Evolutionary conservation across 345 rosid species (phyloP), one percentile per base, ranked within the genome.

Genomic region (Brassica rapa): DNA sequence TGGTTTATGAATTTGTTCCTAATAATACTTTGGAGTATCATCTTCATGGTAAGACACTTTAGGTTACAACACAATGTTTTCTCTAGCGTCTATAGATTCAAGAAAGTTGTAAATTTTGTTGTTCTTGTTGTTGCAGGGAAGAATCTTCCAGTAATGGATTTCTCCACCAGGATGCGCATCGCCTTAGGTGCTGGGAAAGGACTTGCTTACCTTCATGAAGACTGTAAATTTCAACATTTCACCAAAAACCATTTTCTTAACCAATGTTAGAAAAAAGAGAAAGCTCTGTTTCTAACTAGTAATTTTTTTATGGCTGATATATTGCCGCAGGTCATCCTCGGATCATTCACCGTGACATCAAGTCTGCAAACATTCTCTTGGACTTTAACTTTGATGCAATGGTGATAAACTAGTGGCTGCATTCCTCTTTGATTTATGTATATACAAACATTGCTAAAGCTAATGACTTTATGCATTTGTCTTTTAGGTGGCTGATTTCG

Each of bases 131-230:
- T 75, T 79, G 62, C 86, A 95, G 99, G 92, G 66, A 86, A 84
- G 67, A 83, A 68, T 82, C 86, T 78, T 68, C 89, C 94, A 5
- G 90, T 93, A 49, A 91, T 95, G 99, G 96, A 91, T 64, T 93
- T 88, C 80, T 27, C 87, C 49, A 84, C 91, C 0, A 90, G 97
- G 77, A 83, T 91, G 64, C 86, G 86, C 3, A 93, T 95, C 64
- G 99, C 98, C 0, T 46, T 89, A 69, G 99, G 98, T 16, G 83
- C 99, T 60, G 98, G 97, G 4, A 95, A 86, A 81, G 99, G 99
- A 29, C 96, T 95, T 41, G 98, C 99, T 68, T 95, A 95, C 64
- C 97, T 95, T 71, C 99, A 95, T 39, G 99, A 95, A 85, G 99
- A 95, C 72, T 95, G 98, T 92, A 84, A 84, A 92, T 29, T 69